phyloP scores from a whole-genome alignment of 495 filamentous ascomycete species.

The Neurospora sp. region DNA sequence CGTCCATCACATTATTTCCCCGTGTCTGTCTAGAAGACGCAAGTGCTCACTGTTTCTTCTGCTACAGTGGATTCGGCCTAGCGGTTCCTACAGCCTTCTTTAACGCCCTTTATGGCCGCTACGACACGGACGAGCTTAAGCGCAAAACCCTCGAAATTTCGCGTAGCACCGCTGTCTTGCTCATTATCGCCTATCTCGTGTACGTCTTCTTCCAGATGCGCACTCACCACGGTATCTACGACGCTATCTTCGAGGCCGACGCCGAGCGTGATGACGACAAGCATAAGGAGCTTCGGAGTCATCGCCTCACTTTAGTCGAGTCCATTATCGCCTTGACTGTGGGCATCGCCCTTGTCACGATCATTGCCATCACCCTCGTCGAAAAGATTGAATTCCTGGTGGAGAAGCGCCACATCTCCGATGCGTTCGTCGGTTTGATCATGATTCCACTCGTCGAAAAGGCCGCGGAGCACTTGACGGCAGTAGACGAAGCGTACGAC shows the following conservation, averaged over 20 bases:
- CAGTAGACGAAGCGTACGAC: slow-evolving; percentile 86
- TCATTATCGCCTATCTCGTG: slow-evolving; percentile 67
- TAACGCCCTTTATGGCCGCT: slow-evolving; percentile 40
- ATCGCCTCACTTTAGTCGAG: slow-evolving; percentile 72
- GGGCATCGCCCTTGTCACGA: slow-evolving; percentile 60
- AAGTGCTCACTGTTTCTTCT: slow-evolving; percentile 6
- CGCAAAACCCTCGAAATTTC: background rate
- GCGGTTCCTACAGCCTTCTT: slow-evolving; percentile 74
- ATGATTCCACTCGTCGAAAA: slow-evolving; percentile 83
- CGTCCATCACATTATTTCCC: background rate
- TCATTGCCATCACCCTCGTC: slow-evolving; percentile 77
- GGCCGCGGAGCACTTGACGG: slow-evolving; percentile 79
- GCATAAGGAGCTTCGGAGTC: slow-evolving; percentile 49
- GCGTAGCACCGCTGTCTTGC: slow-evolving; percentile 45
- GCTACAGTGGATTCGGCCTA: slow-evolving; percentile 55
- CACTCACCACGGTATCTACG: slow-evolving; percentile 73
- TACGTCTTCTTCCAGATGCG: slow-evolving; percentile 75
- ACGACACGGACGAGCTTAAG: background rate
- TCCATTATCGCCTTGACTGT: slow-evolving; percentile 56
- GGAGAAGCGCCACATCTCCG: slow-evolving; percentile 47
- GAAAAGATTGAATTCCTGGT: slow-evolving; percentile 70
- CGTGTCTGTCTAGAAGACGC: background rate
- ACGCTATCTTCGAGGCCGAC: slow-evolving; percentile 51
- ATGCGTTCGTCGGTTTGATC: slow-evolving; percentile 73
- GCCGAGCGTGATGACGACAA: slow-evolving; percentile 61